Evolutionary conservation across 805 yeast genomes (phyloP).

Genomic region (Candida andamanensis): DNA sequence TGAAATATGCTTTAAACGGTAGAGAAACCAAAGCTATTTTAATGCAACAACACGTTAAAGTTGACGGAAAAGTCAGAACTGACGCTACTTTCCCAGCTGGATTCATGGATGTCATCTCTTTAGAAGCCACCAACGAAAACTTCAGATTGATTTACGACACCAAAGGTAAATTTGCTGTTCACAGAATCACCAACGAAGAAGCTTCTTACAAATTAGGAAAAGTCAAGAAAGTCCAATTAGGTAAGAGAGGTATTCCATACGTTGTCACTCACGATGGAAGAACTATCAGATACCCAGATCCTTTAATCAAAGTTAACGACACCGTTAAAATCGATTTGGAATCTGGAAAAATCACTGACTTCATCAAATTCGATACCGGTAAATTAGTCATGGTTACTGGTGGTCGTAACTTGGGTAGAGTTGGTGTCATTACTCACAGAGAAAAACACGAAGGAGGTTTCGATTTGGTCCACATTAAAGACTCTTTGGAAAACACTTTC

Average conservation of each 20-base stretch:
- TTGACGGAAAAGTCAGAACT: slow-evolving; percentile 99
- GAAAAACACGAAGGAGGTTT: slow-evolving; percentile 42
- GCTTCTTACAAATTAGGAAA: slow-evolving; percentile 97
- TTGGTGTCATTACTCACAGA: slow-evolving; percentile 39
- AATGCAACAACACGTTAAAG: slow-evolving; percentile 97
- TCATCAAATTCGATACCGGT: slow-evolving; percentile 37
- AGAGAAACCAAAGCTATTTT: slow-evolving; percentile 97
- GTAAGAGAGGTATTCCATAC: slow-evolving; percentile 98
- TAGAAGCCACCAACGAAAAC: slow-evolving; percentile 98
- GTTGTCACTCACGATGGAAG: slow-evolving; percentile 99
- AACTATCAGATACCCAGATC: slow-evolving; percentile 99
- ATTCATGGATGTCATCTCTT: slow-evolving; percentile 96
- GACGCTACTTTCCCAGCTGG: slow-evolving; percentile 99
- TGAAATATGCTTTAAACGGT: slow-evolving; percentile 98
- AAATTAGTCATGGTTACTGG: slow-evolving; percentile 40
- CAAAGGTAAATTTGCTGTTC: slow-evolving; percentile 99
- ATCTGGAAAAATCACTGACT: slow-evolving; percentile 79
- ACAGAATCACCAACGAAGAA: slow-evolving; percentile 99
- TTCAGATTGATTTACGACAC: slow-evolving; percentile 98
- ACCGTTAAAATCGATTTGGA: slow-evolving; percentile 96
- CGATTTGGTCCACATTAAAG: slow-evolving; percentile 40
- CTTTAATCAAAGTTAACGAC: slow-evolving; percentile 93
- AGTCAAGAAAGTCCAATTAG: slow-evolving; percentile 96
- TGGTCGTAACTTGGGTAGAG: slow-evolving; percentile 41
- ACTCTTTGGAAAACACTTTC: slow-evolving; percentile 37